Conservation (phyloP, 495 filamentous ascomycete species). For the Annulohypoxylon maeteangense region DNA sequence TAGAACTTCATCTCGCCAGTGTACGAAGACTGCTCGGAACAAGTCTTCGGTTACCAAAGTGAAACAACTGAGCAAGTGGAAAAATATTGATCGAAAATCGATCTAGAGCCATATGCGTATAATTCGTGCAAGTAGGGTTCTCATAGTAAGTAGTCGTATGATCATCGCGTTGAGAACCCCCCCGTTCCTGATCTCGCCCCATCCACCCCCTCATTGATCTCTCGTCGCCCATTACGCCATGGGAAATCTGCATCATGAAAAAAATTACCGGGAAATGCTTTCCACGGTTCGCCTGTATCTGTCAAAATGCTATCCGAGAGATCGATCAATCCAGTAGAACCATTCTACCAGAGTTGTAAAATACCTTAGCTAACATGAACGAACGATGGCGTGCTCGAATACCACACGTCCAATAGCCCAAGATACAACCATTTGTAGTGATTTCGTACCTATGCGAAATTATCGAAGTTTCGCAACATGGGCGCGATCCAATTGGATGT, state of each 20-base stretch:
- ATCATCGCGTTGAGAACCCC: neutral
- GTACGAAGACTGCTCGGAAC: neutral
- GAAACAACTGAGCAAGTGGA: neutral
- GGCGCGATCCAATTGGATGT: conserved; percentile 16
- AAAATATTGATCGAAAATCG: neutral
- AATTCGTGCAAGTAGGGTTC: neutral
- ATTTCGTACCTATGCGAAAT: conserved; percentile 10
- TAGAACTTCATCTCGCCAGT: neutral
- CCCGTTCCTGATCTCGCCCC: neutral
- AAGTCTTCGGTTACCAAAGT: neutral
- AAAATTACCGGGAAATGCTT: neutral
- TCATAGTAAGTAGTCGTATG: neutral
- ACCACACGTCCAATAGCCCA: conserved; percentile 11
- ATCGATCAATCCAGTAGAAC: conserved; percentile 3
- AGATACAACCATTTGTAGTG: neutral
- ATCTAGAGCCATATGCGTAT: neutral
- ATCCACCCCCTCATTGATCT: neutral
- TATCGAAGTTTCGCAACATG: neutral
- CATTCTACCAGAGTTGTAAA: neutral
- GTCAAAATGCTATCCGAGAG: conserved; percentile 5
- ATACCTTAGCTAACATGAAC: neutral
- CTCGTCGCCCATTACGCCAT: too few species aligned
- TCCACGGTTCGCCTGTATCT: neutral
- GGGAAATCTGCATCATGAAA: neutral
- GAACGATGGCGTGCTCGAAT: neutral